Base-by-base conservation (phyloP, 2,329 filamentous ascomycete species). In the Trichophyton verrucosum region DNA sequence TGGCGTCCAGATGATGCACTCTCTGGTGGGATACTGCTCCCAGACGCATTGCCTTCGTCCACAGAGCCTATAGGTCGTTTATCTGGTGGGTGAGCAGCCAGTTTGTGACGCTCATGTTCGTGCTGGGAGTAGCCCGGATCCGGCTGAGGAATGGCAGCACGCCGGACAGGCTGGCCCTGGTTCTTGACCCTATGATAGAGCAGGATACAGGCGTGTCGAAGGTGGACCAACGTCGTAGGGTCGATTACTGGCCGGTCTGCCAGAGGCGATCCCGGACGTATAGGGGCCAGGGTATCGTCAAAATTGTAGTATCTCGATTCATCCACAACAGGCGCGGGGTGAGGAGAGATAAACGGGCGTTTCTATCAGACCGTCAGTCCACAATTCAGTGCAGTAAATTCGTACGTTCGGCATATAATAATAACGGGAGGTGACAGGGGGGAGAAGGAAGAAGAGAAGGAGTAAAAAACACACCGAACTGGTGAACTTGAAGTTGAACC, bases 151-250 rank as follows among this genome's bases (percentile, higher is more conserved):
- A 44, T 24, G 5, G n/a, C 11, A 15, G 55, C 13, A 22, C 36
- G 36, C n/a, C 38, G 55, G n/a, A 42, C 33, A 5, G 33, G 17
- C 33, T 44, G 55, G 8, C 33, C 36, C 17, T 57, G 55, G 5
- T 36, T 3, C 24, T 57, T 57, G 20, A 42, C 36, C 22, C 42
- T 44, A 9, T 57, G 55, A 17, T 57, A 57, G 3, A 57, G 55
- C 17, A 22, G 11, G 3, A 57, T 44, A 42, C 55, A 57, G 47
- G 62, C 49, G n/a, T 62, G 53, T 33, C 62, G 61, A 6, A 64
- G 59, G 30, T 46, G 58, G 1, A 61, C 47, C 9, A 53, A 27
- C 36, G 62, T 63, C n/a, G 60, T 49, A 17, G 62, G 62, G 27
- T 63, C 62, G 33, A 63, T 44, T 11, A 61, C 55, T 5, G 36